These are phyloP conservation scores for Straminergon stramineum DNA, from an alignment of 225 moss, liverwort and hornwort genomes.

Conservation along the genomic window DNA sequence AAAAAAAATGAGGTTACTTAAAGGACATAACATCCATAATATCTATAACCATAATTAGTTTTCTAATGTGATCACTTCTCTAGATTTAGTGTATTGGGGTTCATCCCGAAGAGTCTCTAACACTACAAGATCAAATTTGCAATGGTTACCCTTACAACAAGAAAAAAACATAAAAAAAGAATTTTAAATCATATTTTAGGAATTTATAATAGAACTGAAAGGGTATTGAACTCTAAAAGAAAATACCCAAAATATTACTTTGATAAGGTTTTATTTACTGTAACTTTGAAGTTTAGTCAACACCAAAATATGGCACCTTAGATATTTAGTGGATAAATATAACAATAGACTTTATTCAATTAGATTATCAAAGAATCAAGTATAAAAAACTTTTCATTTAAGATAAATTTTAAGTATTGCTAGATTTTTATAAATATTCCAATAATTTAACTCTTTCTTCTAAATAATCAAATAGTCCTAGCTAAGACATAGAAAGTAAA, in stretches of 20 bases:
- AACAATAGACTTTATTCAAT: not conserved
- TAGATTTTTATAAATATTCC: not conserved
- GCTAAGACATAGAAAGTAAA: not conserved
- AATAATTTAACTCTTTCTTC: not conserved
- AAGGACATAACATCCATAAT: too few species aligned
- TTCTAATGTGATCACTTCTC: too few species aligned
- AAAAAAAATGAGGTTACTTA: too few species aligned
- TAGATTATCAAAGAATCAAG: not conserved
- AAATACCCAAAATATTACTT: not conserved
- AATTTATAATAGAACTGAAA: not conserved
- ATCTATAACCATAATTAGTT: too few species aligned
- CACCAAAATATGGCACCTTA: not conserved
- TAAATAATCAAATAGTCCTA: not conserved
- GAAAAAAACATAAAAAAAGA: too few species aligned
- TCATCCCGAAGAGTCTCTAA: too few species aligned
- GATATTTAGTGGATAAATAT: not conserved
- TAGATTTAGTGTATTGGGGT: too few species aligned
- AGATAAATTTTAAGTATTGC: not conserved
- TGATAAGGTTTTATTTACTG: not conserved
- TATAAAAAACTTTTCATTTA: not conserved
- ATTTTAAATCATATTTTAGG: not conserved
- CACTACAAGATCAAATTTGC: too few species aligned
- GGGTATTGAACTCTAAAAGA: accelerated
- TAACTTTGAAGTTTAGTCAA: not conserved
- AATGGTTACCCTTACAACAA: too few species aligned